Base-by-base conservation (phyloP, 202 grass and related monocot genomes). In the Alloteropsis angusta region DNA sequence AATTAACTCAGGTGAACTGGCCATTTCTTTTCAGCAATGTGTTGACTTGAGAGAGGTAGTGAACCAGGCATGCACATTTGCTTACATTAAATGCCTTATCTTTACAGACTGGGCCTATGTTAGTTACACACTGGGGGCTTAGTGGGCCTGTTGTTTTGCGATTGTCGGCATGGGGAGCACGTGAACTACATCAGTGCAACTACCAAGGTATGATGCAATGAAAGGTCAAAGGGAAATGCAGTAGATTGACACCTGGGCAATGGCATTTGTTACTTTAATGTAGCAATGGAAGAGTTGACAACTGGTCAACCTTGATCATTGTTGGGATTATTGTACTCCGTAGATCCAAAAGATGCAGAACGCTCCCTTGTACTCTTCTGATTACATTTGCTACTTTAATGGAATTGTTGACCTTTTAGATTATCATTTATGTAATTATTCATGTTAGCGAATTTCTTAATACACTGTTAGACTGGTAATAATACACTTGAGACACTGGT, bases 41-140 rank as follows among this genome's bases (percentile, higher is more conserved):
- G 7, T 3, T 65, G 21, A 16, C 3, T 69, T 43, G 66, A 56
- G 36, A 21, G 25, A 79, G 12, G 36, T 12, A 34, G 21, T 9
- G 44, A 9, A 19, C 36, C 34, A 16, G 48, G n/a, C 32, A 2
- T 66, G 65, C 9, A 80, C 78, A 71, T 89, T 81, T 52, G 8
- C 17, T 48, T 80, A 72, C n/a, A 56, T 22, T 19, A 61, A 61
- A 22, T 82, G 32, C 9, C 67, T 85, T 71, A 4, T 60, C 38
- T 87, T 82, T 68, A 41, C 76, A 98, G 91, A 85, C 49, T 45
- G 91, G 89, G 49, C 89, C 95, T 80, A 83, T 97, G 78, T 83
- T 98, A 81, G 89, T 98, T 81, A 98, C 91, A 34, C 95, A 98
- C 39, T 98, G 95, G 91, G 95, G 95, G 9, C 85, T 98, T 74